Evolutionary conservation across 1,284 basidiomycete species (phyloP).

Genomic region (Trichosporon sp.): DNA sequence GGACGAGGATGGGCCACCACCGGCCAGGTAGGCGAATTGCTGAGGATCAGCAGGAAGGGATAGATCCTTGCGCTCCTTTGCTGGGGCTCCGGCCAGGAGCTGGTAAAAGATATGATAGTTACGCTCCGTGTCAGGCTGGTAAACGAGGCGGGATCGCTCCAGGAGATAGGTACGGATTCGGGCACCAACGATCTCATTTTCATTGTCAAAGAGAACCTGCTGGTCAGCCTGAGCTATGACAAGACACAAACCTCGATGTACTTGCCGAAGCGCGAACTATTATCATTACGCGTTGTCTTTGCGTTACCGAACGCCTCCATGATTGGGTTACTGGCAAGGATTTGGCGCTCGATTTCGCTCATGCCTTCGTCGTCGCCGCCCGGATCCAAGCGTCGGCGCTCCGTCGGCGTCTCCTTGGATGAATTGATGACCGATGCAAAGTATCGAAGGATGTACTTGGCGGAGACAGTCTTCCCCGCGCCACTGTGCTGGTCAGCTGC

Average conservation of each 20-base stretch:
- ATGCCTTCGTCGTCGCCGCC: slow-evolving; percentile 52
- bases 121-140: slow-evolving; percentile 92
- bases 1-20: slow-evolving; percentile 81
- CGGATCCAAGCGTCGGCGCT: slow-evolving; percentile 22
- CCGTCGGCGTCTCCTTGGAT: slow-evolving; percentile 52
- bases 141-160: slow-evolving; percentile 94
- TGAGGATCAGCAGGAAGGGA: slow-evolving; percentile 75
- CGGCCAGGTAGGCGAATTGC: slow-evolving; percentile 89
- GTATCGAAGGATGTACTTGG: slow-evolving; percentile 99
- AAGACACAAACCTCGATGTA: slow-evolving; percentile 80
- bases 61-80: slow-evolving; percentile 91
- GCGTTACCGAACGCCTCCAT: slow-evolving; percentile 99
- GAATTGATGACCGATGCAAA: slow-evolving; percentile 94
- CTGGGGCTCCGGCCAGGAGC: slow-evolving; percentile 90
- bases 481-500: slow-evolving; percentile 58
- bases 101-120: slow-evolving; percentile 99
- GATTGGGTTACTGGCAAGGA: slow-evolving; percentile 96
- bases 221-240: neutral
- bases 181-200: slow-evolving; percentile 94
- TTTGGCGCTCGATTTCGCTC: slow-evolving; percentile 95
- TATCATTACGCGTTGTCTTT: slow-evolving; percentile 98
- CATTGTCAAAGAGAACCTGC: slow-evolving; percentile 91
- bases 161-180: slow-evolving; percentile 95
- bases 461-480: slow-evolving; percentile 98
- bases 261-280: slow-evolving; percentile 98